Base-by-base conservation (phyloP, 345 rosid genomes). In the Punica granatum region DNA sequence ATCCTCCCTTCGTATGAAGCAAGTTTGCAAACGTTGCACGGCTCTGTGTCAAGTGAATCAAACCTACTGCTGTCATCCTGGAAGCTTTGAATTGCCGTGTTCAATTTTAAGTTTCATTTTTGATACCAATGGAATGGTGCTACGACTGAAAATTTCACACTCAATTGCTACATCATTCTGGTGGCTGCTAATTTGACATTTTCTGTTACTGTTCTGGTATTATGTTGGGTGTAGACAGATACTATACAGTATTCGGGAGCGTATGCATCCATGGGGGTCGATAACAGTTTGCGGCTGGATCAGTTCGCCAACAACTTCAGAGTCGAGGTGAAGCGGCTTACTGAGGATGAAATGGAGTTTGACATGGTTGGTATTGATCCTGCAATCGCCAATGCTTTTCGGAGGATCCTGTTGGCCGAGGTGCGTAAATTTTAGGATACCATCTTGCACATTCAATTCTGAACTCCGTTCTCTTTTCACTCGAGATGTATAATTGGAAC, bases 351-450 rank as follows among this genome's bases (percentile, higher is more conserved):
- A 34, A 79, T 94, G 78, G 95, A 83, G 75, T 89, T 94, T 66
- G 99, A 92, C 72, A 80, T 94, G 90, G 78, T 88, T 4, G 97
- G 99, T 73, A 83, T 91, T 53, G 81, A 85, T 83, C 82, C 95
- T 53, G 74, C 96, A 12, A 71, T 94, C 61, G 99, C 97, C 49
- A 94, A 94, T 75, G 88, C 97, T 14, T 89, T 94, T 63, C 80
- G 99, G 69, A 88, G 99, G 81, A 87, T 94, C 41, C 96, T 94
- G 56, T 66, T 91, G 75, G 78, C 99, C 54, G 99, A 94, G 95
- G 97, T 56, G 16, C 26, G 61, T 91, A 33, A 21, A 82, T 79
- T n/a, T 43, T 16, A 60, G 46, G 51, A 34, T 63, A 59, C 51
- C 53, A 7, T 43, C 34, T 26, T 61, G 70, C 59, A n/a, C 41